A percentile compares a stretch with the other conserved stretches of the same genome.
phyloP scores from a whole-genome alignment of 148 eudicot species.

The Rhododendron mucronatum region DNA sequence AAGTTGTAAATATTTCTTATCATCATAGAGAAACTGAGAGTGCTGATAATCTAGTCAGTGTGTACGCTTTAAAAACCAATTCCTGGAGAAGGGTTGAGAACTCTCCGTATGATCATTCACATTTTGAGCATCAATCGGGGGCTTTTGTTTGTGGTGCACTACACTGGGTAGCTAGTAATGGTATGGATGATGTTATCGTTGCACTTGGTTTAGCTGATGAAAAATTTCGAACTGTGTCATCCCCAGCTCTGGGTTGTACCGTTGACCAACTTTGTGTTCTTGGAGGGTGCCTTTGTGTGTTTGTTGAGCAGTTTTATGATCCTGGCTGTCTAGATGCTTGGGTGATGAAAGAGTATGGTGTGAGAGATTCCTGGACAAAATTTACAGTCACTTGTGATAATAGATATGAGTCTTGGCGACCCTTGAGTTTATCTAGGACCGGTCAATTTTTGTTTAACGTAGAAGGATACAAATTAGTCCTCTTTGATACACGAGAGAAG shows the following conservation, averaged over 20 bases:
- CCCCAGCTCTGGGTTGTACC: not conserved
- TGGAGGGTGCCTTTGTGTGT: slow-evolving; percentile 3
- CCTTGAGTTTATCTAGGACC: not conserved
- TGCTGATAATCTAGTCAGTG: not conserved
- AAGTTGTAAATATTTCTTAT: not conserved
- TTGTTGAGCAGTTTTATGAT: not conserved
- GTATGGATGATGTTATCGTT: not conserved
- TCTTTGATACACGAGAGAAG: not conserved
- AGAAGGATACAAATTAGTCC: not conserved
- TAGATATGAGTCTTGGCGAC: not conserved
- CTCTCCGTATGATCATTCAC: not conserved
- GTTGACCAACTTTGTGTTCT: not conserved
- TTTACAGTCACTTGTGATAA: not conserved
- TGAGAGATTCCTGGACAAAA: not conserved
- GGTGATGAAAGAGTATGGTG: slow-evolving; percentile 10
- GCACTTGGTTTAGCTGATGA: slow-evolving; percentile 5
- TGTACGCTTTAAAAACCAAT: not conserved
- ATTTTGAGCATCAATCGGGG: not conserved
- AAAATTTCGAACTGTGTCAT: not conserved
- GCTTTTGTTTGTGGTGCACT: slow-evolving; percentile 4
- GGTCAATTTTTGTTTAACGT: not conserved
- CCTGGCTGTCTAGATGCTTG: not conserved
- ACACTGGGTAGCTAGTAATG: not conserved
- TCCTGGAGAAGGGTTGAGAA: slow-evolving; percentile 3
- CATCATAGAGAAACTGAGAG: not conserved